phyloP scores from a whole-genome alignment of 2,329 filamentous ascomycete genomes.

The Endoconidiophora laricicola region DNA sequence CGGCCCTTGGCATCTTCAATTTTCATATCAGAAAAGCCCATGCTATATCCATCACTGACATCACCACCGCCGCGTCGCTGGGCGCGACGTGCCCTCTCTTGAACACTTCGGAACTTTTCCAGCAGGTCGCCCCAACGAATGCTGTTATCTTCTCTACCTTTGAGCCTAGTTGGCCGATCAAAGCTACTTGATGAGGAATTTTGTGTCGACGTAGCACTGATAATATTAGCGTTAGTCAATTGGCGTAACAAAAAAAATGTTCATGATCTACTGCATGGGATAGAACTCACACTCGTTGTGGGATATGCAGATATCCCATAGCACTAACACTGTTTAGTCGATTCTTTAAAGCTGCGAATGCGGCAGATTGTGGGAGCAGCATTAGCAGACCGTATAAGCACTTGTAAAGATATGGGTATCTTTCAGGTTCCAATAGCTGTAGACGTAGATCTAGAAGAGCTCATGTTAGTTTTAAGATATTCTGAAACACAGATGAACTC shows the following conservation, averaged over 20 bases:
- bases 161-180: conserved; percentile 64
- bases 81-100: conserved; percentile 64
- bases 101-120: conserved; percentile 84
- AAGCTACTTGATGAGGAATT: conserved; percentile 47
- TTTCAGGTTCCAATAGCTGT: conserved; percentile 87
- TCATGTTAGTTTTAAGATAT: background rate
- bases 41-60: conserved; percentile 29
- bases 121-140: conserved; percentile 88
- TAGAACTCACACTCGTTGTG: conserved; percentile 53
- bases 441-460: conserved; percentile 59
- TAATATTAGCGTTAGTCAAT: background rate
- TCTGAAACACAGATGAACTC: background rate
- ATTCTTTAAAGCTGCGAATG: conserved; percentile 92
- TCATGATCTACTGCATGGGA: background rate
- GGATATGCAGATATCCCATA: conserved; percentile 83
- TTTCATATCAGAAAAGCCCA: conserved; percentile 28
- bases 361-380: conserved; percentile 94
- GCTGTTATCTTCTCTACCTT: conserved; percentile 59
- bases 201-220: conserved; percentile 26
- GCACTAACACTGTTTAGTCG: conserved; percentile 92
- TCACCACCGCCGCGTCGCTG: conserved; percentile 42
- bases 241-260: background rate
- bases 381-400: conserved; percentile 94
- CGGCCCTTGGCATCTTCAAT: conserved; percentile 25
- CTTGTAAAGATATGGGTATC: conserved; percentile 89